A percentile compares a stretch with the other conserved stretches of the same genome.
These are phyloP conservation scores for Hapsidospora chrysogenum DNA, from an alignment of 495 filamentous ascomycete species.

Conservation along the genomic window DNA sequence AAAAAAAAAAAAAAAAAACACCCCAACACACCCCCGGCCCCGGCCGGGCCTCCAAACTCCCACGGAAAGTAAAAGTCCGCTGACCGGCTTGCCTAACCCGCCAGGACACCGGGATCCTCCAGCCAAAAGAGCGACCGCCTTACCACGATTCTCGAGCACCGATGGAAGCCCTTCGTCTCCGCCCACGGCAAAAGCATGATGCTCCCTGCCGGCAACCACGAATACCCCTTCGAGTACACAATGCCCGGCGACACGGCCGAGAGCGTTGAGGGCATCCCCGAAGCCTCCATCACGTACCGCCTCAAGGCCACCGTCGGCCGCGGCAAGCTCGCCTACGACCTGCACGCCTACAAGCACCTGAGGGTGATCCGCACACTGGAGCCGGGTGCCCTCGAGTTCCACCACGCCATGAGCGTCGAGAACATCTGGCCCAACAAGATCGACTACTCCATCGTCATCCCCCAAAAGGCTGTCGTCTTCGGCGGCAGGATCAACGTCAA, in stretches of 20 bases:
- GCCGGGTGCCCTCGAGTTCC: slow-evolving; percentile 61
- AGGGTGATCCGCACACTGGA: slow-evolving; percentile 79
- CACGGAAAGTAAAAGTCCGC: too few relatives aligned
- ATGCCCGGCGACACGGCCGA: slow-evolving; percentile 65
- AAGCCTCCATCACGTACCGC: slow-evolving; percentile 70
- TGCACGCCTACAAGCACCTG: slow-evolving; percentile 61
- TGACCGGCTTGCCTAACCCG: too few relatives aligned
- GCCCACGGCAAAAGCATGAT: slow-evolving; percentile 33
- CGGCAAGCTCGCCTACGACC: slow-evolving; percentile 63
- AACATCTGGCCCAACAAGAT: slow-evolving; percentile 93
- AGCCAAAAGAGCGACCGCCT: slow-evolving; percentile 29
- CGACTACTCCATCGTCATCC: slow-evolving; percentile 76
- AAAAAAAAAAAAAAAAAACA: too few relatives aligned
- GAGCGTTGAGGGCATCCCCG: slow-evolving; percentile 71
- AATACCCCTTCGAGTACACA: slow-evolving; percentile 73
- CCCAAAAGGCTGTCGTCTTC: slow-evolving; percentile 81
- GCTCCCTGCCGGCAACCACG: slow-evolving; percentile 65
- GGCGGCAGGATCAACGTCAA: slow-evolving; percentile 67
- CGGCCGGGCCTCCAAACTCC: too few relatives aligned
- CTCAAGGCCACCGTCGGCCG: slow-evolving; percentile 77
- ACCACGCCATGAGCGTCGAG: slow-evolving; percentile 82
- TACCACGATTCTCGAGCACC: slow-evolving; percentile 22
- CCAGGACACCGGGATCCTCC: slow-evolving; percentile 30
- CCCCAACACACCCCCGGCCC: too few relatives aligned
- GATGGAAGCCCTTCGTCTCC: slow-evolving; percentile 32